Percentiles rank a stretch among this genome's conserved stretches.
These are phyloP conservation scores for Amanita pallidorosea DNA, from an alignment of 768 basidiomycete genomes.

Conservation along the genomic window DNA sequence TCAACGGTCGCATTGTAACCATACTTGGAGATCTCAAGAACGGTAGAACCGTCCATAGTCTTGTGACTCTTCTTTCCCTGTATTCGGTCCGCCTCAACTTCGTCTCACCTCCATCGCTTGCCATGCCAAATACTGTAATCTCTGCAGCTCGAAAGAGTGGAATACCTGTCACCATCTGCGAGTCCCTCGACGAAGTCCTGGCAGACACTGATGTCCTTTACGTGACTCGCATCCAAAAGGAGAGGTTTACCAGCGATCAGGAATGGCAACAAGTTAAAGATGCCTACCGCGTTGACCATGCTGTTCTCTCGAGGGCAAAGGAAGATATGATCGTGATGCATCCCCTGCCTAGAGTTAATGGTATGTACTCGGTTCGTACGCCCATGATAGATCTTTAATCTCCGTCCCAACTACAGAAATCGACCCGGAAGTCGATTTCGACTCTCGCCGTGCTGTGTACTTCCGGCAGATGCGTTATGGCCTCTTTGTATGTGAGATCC, in stretches of 20 bases:
- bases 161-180: slow-evolving; percentile 66
- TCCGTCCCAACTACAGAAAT: slow-evolving; percentile 56
- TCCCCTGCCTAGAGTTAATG: slow-evolving; percentile 89
- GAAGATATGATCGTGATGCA: slow-evolving; percentile 99
- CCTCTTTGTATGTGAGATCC: slow-evolving; percentile 68
- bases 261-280: slow-evolving; percentile 93
- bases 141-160: slow-evolving; percentile 77
- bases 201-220: slow-evolving; percentile 93
- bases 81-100: slow-evolving; percentile 95
- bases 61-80: slow-evolving; percentile 84
- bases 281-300: slow-evolving; percentile 88
- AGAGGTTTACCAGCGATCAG: slow-evolving; percentile 69
- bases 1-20: slow-evolving; percentile 91
- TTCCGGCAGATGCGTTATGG: slow-evolving; percentile 99
- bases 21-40: slow-evolving; percentile 95
- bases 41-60: slow-evolving; percentile 92
- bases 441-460: slow-evolving; percentile 87
- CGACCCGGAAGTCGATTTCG: slow-evolving; percentile 96
- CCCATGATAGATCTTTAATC: slow-evolving; percentile 2
- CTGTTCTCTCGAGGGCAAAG: slow-evolving; percentile 86
- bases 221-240: slow-evolving; percentile 93
- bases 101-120: slow-evolving; percentile 76
- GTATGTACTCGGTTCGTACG: slow-evolving; percentile 24
- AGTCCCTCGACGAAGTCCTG: slow-evolving; percentile 86
- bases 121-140: slow-evolving; percentile 85